Conservation (phyloP, 352 stramenopile species). For the Pythium grandisporangium region DNA sequence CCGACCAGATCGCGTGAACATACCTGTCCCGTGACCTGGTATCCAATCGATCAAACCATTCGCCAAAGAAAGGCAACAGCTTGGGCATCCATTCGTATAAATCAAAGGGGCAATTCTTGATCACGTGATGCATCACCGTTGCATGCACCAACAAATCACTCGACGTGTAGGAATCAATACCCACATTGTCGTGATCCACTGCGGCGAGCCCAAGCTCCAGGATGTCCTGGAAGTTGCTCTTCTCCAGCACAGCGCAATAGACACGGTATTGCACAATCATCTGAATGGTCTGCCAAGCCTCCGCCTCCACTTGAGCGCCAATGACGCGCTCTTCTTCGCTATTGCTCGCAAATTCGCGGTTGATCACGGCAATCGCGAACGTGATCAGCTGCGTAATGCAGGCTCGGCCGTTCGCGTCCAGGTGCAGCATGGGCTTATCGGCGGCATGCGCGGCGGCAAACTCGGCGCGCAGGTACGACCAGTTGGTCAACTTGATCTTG, state of each 20-base stretch:
- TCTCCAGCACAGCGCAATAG: conserved; percentile 57
- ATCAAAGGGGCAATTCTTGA: conserved; percentile 58
- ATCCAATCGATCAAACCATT: conserved; percentile 41
- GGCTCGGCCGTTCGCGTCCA: conserved; percentile 64
- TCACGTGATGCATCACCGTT: conserved; percentile 27
- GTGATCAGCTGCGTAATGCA: conserved; percentile 43
- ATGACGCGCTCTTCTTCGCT: conserved; percentile 12
- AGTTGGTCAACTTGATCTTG: conserved; percentile 30
- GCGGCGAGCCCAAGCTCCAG: conserved; percentile 45
- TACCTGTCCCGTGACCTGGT: too few species aligned
- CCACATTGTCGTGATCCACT: conserved; percentile 33
- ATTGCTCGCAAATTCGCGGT: conserved; percentile 17
- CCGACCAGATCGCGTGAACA: too few species aligned
- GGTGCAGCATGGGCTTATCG: conserved; percentile 46
- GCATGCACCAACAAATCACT: conserved; percentile 14
- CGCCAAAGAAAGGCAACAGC: conserved; percentile 28
- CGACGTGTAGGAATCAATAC: too few species aligned
- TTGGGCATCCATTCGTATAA: conserved; percentile 29
- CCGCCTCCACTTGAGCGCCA: conserved; percentile 34
- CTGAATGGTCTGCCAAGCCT: conserved; percentile 56
- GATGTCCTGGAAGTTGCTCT: conserved; percentile 35
- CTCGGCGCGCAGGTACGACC: conserved; percentile 50
- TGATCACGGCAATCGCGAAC: conserved; percentile 43
- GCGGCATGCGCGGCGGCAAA: conserved; percentile 41
- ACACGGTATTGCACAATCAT: conserved; percentile 46